These are phyloP conservation scores for Filosporella fistucella DNA, from an alignment of 495 filamentous ascomycete species.

Conservation along the genomic window DNA sequence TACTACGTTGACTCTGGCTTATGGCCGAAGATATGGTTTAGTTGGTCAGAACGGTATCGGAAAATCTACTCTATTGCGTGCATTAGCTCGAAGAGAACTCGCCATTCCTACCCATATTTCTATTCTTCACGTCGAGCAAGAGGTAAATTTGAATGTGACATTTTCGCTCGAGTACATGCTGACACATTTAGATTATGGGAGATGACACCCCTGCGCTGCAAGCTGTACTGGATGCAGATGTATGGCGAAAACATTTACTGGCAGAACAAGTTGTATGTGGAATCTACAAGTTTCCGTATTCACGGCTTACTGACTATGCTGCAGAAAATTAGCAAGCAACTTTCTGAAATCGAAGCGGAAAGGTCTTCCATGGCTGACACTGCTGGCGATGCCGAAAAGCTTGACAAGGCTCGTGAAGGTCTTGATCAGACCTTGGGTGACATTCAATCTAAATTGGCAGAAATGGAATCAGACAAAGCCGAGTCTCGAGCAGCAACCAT, in stretches of 20 bases:
- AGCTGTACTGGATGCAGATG: slow-evolving; percentile 95
- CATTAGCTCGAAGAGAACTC: slow-evolving; percentile 89
- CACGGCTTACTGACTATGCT: neutral
- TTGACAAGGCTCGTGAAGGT: slow-evolving; percentile 84
- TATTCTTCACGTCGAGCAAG: slow-evolving; percentile 98
- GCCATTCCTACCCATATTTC: slow-evolving; percentile 95
- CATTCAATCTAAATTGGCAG: slow-evolving; percentile 85
- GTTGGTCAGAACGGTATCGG: slow-evolving; percentile 99
- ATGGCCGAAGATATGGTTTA: slow-evolving; percentile 91
- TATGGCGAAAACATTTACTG: slow-evolving; percentile 95
- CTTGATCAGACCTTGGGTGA: slow-evolving; percentile 85
- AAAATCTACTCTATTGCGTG: slow-evolving; percentile 91
- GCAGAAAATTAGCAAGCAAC: slow-evolving; percentile 77
- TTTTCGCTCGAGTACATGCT: neutral
- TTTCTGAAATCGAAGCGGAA: slow-evolving; percentile 76
- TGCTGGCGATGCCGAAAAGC: slow-evolving; percentile 73
- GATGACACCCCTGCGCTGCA: slow-evolving; percentile 95
- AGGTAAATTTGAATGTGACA: slow-evolving; percentile 47
- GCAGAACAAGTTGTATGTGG: slow-evolving; percentile 77
- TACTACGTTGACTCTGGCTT: slow-evolving; percentile 83
- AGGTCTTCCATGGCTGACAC: slow-evolving; percentile 79
- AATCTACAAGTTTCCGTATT: neutral
- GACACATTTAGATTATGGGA: slow-evolving; percentile 66
- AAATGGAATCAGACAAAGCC: slow-evolving; percentile 99
- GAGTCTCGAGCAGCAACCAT: slow-evolving; percentile 94